Base-by-base conservation (phyloP, 805 yeast genomes). In the Kodamaea nitidulidarum region DNA sequence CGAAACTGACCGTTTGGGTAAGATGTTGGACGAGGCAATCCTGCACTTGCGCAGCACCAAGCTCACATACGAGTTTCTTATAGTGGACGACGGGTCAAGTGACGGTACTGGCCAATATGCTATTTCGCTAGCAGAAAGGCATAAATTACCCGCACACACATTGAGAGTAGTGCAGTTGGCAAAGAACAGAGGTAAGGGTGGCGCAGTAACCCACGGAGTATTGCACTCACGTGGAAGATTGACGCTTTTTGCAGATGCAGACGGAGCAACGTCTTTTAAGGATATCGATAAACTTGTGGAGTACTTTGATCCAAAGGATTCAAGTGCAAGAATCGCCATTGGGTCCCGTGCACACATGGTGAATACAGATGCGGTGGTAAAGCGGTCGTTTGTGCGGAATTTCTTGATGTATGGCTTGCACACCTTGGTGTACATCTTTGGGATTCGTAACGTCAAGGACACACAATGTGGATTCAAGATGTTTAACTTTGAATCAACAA, bases 281-380 rank as follows among this genome's bases (percentile, higher is more conserved):
- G 96, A 90, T 58, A 46, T 78, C 8, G 55, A 53, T 3, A 61
- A 67, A 9, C 67, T 84, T 20, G 49, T 64, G 21, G 42, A 40
- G 9, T 40, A 59, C 25, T 58, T 60, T 11, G 42, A 52, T 2
- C 45, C 35, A 4, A 35, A 21, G 8, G 32, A 47, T 32, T n/a
- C 12, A 7, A 20, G 20, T 11, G 75, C 88, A 1, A 84, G 80
- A 0, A 67, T 91, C 14, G 88, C 93, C 1, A 76, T 91, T 36
- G 98, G 98, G 3, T 86, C 96, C 15, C 76, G 98, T 39, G 97
- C 98, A 2, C 98, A 93, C 56, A 87, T 93, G 95, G 96, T 90
- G 15, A 78, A 82, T 43, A 84, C 97, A 0, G 96, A 90, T 48
- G 96, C 96, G 0, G 98, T 93, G 40, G 97, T 93, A n/a, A 84